phyloP scores from a whole-genome alignment of 1,284 basidiomycete genomes.

The Fomitiporia mediterranea region DNA sequence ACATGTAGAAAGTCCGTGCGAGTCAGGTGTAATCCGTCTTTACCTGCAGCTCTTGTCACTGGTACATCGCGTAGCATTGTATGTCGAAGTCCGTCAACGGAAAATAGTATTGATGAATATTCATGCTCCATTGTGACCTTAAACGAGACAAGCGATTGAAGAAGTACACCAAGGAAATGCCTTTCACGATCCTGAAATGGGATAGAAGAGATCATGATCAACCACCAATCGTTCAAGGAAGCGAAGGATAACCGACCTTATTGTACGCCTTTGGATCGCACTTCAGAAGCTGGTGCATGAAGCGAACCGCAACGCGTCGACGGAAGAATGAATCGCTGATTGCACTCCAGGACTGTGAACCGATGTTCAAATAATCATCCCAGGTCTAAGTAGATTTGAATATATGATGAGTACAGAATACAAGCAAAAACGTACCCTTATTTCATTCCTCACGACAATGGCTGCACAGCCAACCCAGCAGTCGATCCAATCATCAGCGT shows the following conservation, averaged over 20 bases:
- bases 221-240: conserved; percentile 1
- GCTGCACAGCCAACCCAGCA: conserved; percentile 77
- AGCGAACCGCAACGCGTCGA: conserved; percentile 62
- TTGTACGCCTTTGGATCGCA: conserved; percentile 61
- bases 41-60: background rate
- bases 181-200: conserved; percentile 45
- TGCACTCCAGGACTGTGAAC: conserved; percentile 56
- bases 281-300: conserved; percentile 62
- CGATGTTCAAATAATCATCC: conserved; percentile 54
- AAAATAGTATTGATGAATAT: conserved; percentile 48
- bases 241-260: conserved; percentile 34
- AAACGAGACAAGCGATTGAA: conserved; percentile 51
- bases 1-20: conserved; percentile 2
- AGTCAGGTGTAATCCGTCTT: conserved; percentile 9
- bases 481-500: conserved; percentile 56
- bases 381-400: conserved; percentile 65
- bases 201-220: background rate
- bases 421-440: conserved; percentile 36
- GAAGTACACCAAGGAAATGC: conserved; percentile 52
- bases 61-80: conserved; percentile 41
- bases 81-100: conserved; percentile 49
- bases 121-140: conserved; percentile 55
- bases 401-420: conserved; percentile 11
- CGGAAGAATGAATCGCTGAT: conserved; percentile 50
- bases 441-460: conserved; percentile 58